Base-by-base conservation (phyloP, 1,284 basidiomycete species). In the Sporisorium scitamineum region DNA sequence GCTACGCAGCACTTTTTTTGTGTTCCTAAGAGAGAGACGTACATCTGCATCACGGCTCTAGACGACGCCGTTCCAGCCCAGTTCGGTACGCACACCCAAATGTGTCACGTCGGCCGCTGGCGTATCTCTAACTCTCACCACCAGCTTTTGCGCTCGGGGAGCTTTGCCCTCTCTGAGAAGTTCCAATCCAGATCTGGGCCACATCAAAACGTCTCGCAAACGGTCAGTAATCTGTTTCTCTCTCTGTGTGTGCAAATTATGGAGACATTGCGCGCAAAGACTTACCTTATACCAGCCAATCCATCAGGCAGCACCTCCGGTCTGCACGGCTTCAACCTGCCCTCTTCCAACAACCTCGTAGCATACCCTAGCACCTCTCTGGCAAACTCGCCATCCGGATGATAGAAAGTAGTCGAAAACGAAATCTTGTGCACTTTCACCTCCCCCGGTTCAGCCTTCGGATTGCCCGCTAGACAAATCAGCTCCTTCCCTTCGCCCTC, bases 351-450 rank as follows among this genome's bases (percentile, higher is more conserved):
- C 26, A 81, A 54, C 5, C 13, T 1, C 26, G 61, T 61, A 6
- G 77, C 32, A 29, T 67, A 58, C 1, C 22, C 39, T 14, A 81
- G 34, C 2, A 71, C 39, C 0, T 22, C 2, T 1, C 10, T 29
- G 0, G 80, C 70, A 45, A 78, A 82, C 11, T 26, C 29, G 14
- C 54, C 62, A 37, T 76, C 61, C 5, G 61, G 57, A 24, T 66
- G 57, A 61, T 82, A 82, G 58, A 81, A 81, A 6, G 81, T 82
- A 1, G 81, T 81, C 13, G 70, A 74, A 39, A 82, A 82, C 45
- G 76, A 79, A 54, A 82, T 78, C 34, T 60, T 65, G 69, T 81
- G 81, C n/a, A 80, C 48, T 18, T 58, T 61, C 6, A 66, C 56
- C 1, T 42, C 42, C 14, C 59, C 52, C 13, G 50, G 39, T 9